Evolutionary conservation across 2,329 filamentous ascomycete species (phyloP).

Genomic region (Teratosphaeria epicoccoides): DNA sequence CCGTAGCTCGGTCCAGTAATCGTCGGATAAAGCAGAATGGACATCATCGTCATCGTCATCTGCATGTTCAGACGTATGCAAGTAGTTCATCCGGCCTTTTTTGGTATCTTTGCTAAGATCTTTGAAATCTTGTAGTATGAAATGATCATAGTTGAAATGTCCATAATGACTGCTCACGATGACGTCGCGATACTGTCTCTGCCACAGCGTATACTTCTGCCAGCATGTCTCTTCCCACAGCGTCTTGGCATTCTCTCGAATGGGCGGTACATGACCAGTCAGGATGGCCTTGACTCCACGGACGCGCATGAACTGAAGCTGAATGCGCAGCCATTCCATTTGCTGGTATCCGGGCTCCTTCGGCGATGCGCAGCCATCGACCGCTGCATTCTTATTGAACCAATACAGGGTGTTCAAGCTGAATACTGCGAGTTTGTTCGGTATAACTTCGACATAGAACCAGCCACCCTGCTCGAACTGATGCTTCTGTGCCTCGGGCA

Average conservation of each 20-base stretch:
- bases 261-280: constrained; percentile 88
- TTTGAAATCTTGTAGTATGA: constrained; percentile 77
- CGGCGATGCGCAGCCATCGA: constrained; percentile 73
- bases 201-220: constrained; percentile 93
- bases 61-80: neutral
- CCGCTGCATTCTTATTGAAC: constrained; percentile 83
- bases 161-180: constrained; percentile 71
- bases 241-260: constrained; percentile 70
- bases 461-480: constrained; percentile 87
- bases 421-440: constrained; percentile 73
- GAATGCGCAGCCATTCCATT: constrained; percentile 88
- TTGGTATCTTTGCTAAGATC: constrained; percentile 54
- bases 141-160: constrained; percentile 99
- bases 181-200: constrained; percentile 83
- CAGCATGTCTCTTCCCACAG: constrained; percentile 96
- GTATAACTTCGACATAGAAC: constrained; percentile 89
- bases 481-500: constrained; percentile 85
- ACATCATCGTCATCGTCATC: constrained; percentile 36
- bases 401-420: constrained; percentile 88
- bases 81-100: constrained; percentile 30
- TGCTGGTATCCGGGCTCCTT: constrained; percentile 86
- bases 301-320: constrained; percentile 70
- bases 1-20: constrained; percentile 71
- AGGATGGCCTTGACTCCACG: constrained; percentile 89
- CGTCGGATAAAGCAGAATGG: constrained; percentile 54